Evolutionary conservation across 768 basidiomycete genomes (phyloP).

Genomic region (Strobilomyces echinocephalus): DNA sequence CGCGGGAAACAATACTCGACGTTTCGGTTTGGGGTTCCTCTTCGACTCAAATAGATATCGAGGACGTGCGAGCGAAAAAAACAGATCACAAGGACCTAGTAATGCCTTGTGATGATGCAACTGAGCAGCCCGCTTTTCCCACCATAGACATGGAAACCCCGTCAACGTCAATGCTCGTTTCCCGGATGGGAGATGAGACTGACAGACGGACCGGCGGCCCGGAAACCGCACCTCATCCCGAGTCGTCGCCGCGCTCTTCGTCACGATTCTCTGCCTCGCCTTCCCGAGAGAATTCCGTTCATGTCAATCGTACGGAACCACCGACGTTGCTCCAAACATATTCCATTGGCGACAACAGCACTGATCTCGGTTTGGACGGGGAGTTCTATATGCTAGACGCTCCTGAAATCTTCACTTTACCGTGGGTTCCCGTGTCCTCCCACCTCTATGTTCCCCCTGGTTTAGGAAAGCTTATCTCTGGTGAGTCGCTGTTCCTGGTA

Average conservation of each 20-base stretch:
- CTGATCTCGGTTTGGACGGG: slow-evolving; percentile 3
- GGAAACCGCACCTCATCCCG: neutral
- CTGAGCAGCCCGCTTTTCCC: neutral
- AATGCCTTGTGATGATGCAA: neutral
- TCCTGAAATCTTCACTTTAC: slow-evolving; percentile 29
- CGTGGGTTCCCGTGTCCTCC: slow-evolving; percentile 30
- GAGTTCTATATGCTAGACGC: slow-evolving; percentile 35
- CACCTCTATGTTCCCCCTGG: slow-evolving; percentile 34
- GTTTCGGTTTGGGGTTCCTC: neutral
- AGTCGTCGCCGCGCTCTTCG: neutral
- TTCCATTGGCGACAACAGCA: neutral
- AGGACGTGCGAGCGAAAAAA: neutral
- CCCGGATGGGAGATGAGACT: neutral
- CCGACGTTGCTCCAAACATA: neutral
- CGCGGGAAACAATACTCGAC: neutral
- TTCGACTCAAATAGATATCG: neutral
- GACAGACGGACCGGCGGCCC: neutral
- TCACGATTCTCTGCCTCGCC: neutral
- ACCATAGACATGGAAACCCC: neutral
- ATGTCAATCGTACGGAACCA: neutral
- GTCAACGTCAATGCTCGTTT: neutral
- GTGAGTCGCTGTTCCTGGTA: slow-evolving; percentile 19
- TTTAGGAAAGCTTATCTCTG: slow-evolving; percentile 32
- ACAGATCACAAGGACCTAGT: neutral
- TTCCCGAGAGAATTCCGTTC: neutral